A percentile compares a stretch with the other conserved stretches of the same genome.
Evolutionary conservation across 2,329 filamentous ascomycete genomes (phyloP).

Genomic region (Escovopsis sp.): DNA sequence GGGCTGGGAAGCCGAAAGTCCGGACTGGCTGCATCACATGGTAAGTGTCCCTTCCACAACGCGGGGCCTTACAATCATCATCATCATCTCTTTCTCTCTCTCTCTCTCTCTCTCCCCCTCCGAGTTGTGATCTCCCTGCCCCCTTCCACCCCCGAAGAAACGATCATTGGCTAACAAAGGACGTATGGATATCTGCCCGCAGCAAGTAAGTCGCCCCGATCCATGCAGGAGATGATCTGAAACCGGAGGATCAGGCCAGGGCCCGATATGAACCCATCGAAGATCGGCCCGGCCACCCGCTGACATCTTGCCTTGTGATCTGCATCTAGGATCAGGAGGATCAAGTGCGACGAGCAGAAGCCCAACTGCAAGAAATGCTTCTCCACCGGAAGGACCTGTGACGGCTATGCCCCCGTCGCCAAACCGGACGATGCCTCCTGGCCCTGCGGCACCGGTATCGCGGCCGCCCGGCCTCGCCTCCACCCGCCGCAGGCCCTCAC

Average conservation of each 20-base stretch:
- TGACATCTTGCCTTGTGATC: background rate
- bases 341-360: conserved; percentile 22
- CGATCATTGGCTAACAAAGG: conserved; percentile 7
- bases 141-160: background rate
- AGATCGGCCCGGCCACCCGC: too few relatives aligned
- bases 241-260: background rate
- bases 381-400: conserved; percentile 19
- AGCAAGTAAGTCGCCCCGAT: conserved; percentile 2
- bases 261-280: background rate
- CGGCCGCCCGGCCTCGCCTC: too few relatives aligned
- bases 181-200: background rate
- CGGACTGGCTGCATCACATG: conserved; percentile 26
- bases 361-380: conserved; percentile 20
- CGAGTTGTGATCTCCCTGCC: too few relatives aligned
- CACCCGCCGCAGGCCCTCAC: too few relatives aligned
- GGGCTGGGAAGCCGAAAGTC: conserved; percentile 24
- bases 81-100: background rate
- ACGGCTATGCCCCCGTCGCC: conserved; percentile 18
- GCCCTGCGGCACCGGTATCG: too few relatives aligned
- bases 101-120: too few relatives aligned
- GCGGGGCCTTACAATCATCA: background rate
- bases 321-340: conserved; percentile 16
- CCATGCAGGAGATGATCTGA: background rate
- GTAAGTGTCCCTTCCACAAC: conserved; percentile 12
- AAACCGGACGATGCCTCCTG: conserved; percentile 1